phyloP scores from a whole-genome alignment of 768 basidiomycete species.

The Boletellus sp. region DNA sequence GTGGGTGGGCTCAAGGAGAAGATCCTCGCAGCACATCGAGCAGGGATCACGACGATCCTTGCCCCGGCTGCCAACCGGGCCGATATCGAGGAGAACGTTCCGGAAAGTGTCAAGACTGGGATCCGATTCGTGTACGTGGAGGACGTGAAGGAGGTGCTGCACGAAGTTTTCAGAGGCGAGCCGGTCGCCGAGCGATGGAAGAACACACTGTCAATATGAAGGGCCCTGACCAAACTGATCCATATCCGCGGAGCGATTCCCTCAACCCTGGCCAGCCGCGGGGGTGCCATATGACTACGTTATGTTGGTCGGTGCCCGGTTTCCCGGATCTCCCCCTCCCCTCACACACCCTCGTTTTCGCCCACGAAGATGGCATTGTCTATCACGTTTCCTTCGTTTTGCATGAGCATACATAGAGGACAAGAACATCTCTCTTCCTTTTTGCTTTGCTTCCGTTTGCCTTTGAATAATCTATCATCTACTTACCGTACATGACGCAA shows the following conservation, averaged over 20 bases:
- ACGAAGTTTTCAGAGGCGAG: slow-evolving; percentile 77
- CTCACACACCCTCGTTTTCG: neutral
- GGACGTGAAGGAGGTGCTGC: slow-evolving; percentile 83
- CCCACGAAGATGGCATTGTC: neutral
- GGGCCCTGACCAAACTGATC: neutral
- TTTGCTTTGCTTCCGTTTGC: neutral
- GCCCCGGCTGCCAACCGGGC: slow-evolving; percentile 85
- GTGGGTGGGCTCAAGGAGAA: slow-evolving; percentile 97
- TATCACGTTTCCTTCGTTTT: neutral
- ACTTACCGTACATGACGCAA: too few species aligned
- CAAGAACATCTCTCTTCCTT: neutral
- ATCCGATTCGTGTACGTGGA: slow-evolving; percentile 96
- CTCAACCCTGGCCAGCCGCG: neutral
- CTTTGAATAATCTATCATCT: neutral
- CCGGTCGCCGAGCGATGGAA: slow-evolving; percentile 61
- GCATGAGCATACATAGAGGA: slow-evolving; percentile 10
- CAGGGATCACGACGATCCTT: slow-evolving; percentile 90
- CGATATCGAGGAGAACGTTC: slow-evolving; percentile 97
- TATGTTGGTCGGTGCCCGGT: too few species aligned
- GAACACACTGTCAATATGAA: slow-evolving; percentile 46
- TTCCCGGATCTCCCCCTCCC: too few species aligned
- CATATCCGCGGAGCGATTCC: neutral
- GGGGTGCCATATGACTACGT: too few species aligned
- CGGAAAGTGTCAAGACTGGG: slow-evolving; percentile 91
- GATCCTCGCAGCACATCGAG: slow-evolving; percentile 93